Base-by-base conservation (phyloP, 1,284 basidiomycete species). In the Melampsora americana region DNA sequence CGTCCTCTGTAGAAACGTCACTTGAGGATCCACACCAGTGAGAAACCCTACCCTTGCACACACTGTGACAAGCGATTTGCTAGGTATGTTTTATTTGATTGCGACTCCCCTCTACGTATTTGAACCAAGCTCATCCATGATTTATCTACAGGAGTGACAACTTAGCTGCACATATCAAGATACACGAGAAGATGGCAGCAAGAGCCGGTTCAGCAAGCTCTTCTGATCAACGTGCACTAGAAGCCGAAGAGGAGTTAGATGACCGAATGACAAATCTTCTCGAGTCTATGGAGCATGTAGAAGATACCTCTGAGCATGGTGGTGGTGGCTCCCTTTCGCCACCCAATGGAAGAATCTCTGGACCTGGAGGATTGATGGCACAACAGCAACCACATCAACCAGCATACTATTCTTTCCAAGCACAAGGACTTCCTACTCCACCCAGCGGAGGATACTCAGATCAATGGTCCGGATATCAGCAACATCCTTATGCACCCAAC, bases 1-100 rank as follows among this genome's bases (percentile, higher is more conserved):
- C 20, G 59, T 20, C 32, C 48, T 26, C 30, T 23, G 20, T 35
- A 74, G 72, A 91, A 91, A 84, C 85, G 92, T 56, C 93, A 95
- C 83, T 84, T 93, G 46, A 87, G 92, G 71, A 93, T 92, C n/a
- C 93, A 95, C 82, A 93, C 92, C 4, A 87, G 91, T 86, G 92
- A 94, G 83, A 85, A 89, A 62, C 92, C 93, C 0, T 93, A 88
- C 83, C 85, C 85, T 71, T 93, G 93, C 82, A 84, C 86, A 71
- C 85, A 85, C 50, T 95, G 91, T 82, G 85, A 86, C 80, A 92
- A 92, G 84, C 86, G 87, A 69, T 94, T 94, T 23, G 72, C 72
- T 28, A 66, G 72, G 72, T 74, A 61, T 30, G 72, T 26, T 18
- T 26, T 20, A 18, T 26, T 26, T 30, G 30, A 9, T 9, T 23